Conservation (phyloP, 129 eudicot species). For the Glebionis coronaria region DNA sequence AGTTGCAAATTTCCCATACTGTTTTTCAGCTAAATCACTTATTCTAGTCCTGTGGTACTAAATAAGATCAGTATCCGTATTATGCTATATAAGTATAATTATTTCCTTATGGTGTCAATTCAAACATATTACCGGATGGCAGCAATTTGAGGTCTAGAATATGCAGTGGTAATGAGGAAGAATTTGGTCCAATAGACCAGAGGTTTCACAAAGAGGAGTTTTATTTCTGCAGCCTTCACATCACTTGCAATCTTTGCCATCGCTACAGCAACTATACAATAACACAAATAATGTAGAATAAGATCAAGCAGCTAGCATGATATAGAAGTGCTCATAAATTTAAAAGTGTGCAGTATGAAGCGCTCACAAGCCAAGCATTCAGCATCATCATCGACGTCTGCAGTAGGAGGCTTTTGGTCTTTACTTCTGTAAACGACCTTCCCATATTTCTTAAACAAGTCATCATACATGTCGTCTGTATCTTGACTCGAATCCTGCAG, state of each 20-base stretch:
- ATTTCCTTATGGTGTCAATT: background rate
- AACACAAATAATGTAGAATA: conserved; percentile 12
- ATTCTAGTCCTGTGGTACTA: conserved; percentile 54
- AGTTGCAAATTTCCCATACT: conserved; percentile 54
- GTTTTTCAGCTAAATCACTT: conserved; percentile 69
- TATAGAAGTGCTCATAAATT: background rate
- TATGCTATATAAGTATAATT: background rate
- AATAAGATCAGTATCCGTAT: background rate
- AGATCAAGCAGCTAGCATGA: background rate
- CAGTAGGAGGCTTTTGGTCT: conserved; percentile 63
- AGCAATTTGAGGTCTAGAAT: conserved; percentile 83
- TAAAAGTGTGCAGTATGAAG: conserved; percentile 4
- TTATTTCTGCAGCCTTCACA: conserved; percentile 87
- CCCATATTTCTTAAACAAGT: conserved; percentile 69
- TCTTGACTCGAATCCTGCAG: conserved; percentile 84
- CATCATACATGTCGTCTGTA: conserved; percentile 93
- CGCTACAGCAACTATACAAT: conserved; percentile 78
- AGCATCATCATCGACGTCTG: conserved; percentile 93
- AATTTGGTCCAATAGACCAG: conserved; percentile 94
- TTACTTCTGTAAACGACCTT: conserved; percentile 76
- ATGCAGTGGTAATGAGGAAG: conserved; percentile 91
- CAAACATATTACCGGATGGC: conserved; percentile 60
- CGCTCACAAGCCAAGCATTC: conserved; percentile 86
- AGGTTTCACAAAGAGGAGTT: conserved; percentile 89
- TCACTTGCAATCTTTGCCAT: conserved; percentile 94